Evolutionary conservation across 148 eudicot genomes (phyloP).

Genomic region (Chenopodium album): DNA sequence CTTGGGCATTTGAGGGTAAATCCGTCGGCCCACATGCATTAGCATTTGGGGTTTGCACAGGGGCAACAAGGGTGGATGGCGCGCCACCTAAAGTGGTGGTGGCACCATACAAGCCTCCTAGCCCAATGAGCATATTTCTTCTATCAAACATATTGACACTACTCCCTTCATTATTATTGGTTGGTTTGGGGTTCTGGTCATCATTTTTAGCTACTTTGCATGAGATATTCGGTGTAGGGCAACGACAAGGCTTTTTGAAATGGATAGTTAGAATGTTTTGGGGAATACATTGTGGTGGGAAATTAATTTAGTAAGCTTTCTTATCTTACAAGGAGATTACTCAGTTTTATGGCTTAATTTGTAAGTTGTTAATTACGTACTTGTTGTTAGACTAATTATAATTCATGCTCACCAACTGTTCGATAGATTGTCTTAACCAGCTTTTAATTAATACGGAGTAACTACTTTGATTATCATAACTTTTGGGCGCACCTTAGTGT

Average conservation of each 20-base stretch:
- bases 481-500: too few relatives aligned
- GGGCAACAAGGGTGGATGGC: slow-evolving; percentile 43
- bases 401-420: too few relatives aligned
- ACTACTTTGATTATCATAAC: too few relatives aligned
- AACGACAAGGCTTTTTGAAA: neutral
- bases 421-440: too few relatives aligned
- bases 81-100: slow-evolving; percentile 24
- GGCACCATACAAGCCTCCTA: slow-evolving; percentile 61
- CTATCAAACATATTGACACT: neutral
- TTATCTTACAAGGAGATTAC: too few relatives aligned
- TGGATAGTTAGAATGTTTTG: slow-evolving; percentile 5
- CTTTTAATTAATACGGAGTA: too few relatives aligned
- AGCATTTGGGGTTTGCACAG: slow-evolving; percentile 45
- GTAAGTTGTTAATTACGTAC: too few relatives aligned
- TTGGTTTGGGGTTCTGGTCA: neutral
- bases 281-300: neutral
- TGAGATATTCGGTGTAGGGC: neutral
- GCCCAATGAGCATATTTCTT: slow-evolving; percentile 45
- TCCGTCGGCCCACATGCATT: slow-evolving; percentile 50
- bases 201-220: slow-evolving; percentile 22
- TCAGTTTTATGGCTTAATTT: too few relatives aligned
- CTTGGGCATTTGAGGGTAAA: slow-evolving; percentile 35
- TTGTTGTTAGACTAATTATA: too few relatives aligned
- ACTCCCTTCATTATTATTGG: neutral
- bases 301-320: too few relatives aligned